Evolutionary conservation across 768 basidiomycete species (phyloP).

Genomic region (Mycena kentingensis): DNA sequence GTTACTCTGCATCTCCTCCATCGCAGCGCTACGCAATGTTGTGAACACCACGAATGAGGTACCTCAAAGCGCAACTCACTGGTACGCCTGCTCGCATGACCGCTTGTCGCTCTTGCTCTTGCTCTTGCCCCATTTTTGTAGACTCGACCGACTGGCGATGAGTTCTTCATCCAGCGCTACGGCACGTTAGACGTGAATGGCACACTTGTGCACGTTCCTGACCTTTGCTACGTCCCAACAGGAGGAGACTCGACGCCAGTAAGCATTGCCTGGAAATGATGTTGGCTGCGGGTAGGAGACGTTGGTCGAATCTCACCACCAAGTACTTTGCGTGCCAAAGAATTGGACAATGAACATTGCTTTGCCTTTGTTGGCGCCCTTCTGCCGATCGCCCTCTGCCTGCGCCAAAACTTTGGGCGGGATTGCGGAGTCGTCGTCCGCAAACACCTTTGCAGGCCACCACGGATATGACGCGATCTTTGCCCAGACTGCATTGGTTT

Average conservation of each 20-base stretch:
- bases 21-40: constrained; percentile 12
- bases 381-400: constrained; percentile 28
- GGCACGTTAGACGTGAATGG: neutral
- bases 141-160: constrained; percentile 49
- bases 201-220: constrained; percentile 24
- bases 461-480: constrained; percentile 85
- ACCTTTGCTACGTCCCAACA: constrained; percentile 75
- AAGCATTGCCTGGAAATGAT: constrained; percentile 61
- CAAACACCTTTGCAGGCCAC: constrained; percentile 84
- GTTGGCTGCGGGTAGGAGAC: neutral
- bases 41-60: neutral
- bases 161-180: constrained; percentile 68
- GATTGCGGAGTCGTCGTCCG: constrained; percentile 59
- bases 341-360: constrained; percentile 69
- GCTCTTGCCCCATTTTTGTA: constrained; percentile 51
- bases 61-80: neutral
- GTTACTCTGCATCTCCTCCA: constrained; percentile 23
- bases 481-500: constrained; percentile 83
- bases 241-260: constrained; percentile 51
- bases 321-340: constrained; percentile 65
- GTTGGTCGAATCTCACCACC: constrained; percentile 46
- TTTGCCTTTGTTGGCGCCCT: constrained; percentile 37
- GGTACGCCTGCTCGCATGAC: constrained; percentile 10
- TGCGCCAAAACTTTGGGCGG: constrained; percentile 44
- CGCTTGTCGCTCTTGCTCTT: neutral